Conservation (phyloP, 805 yeast species). For the Zygosaccharomyces rouxii region DNA sequence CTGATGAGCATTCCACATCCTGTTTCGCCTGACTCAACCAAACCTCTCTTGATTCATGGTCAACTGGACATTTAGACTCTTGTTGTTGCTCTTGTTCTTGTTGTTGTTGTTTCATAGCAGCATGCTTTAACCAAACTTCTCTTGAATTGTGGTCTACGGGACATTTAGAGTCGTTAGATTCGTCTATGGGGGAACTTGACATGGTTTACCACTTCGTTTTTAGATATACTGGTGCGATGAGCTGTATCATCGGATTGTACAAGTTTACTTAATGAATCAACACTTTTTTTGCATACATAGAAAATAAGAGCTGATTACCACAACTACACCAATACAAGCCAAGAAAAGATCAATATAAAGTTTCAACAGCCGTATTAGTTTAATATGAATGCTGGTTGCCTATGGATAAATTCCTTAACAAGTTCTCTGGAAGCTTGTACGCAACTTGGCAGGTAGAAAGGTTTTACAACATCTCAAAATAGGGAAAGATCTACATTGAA, state of each 20-base stretch:
- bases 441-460: not conserved
- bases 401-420: not conserved
- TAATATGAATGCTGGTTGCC: not conserved
- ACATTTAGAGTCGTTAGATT: conserved; percentile 38
- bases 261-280: not conserved
- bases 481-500: not conserved
- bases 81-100: conserved; percentile 1
- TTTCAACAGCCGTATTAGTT: not conserved
- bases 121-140: conserved; percentile 48
- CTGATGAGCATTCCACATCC: conserved; percentile 45
- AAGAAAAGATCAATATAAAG: not conserved
- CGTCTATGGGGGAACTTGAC: not conserved
- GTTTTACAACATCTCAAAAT: not conserved
- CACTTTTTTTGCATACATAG: not conserved
- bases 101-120: conserved; percentile 7
- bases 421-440: not conserved
- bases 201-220: not conserved
- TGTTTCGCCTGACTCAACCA: conserved; percentile 43
- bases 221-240: not conserved
- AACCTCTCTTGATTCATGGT: conserved; percentile 51
- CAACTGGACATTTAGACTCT: conserved; percentile 60
- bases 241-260: not conserved
- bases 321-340: not conserved
- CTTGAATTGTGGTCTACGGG: conserved; percentile 68
- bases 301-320: not conserved